Evolutionary conservation across 2,329 filamentous ascomycete species (phyloP), one percentile per base, ranked within the genome.

Genomic region (Colletotrichum noveboracense): DNA sequence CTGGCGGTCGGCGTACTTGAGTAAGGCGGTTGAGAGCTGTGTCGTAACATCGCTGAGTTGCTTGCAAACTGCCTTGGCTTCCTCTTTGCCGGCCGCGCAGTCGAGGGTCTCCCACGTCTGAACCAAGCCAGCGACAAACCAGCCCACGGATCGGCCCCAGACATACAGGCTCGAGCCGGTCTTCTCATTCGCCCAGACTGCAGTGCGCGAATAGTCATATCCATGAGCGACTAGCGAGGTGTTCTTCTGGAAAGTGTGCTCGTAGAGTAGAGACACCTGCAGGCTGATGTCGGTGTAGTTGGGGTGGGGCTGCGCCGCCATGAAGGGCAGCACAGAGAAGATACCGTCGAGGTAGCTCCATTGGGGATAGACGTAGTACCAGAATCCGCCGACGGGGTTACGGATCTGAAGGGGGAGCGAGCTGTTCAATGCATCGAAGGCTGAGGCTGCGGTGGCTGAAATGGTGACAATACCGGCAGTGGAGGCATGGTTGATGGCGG

Each of bases 291-390:
- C 79, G 4, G 72, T 75, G 60, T 78, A 72, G 60, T 79, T 77
- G 12, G 72, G 58, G 18, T 13, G 30, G 14, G 68, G 48, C 21
- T 56, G 72, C 10, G 76, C 56, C 7, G 79, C 78, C 77, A 78
- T 79, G 78, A 87, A 90, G 1, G 88, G 86, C 9, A 85, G 82
- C 12, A 87, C 82, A 0, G 87, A 88, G 82, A 86, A 89, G 85
- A 90, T 88, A 74, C 88, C 89, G 76, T 91, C 89, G 5, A 89
- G 82, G 77, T 90, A 91, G 78, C 87, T 88, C 85, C 88, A 88
- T 69, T 90, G 82, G 2, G 87, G 88, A 76, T 90, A 90, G 1
- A 80, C 78, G 70, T 77, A 85, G 68, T 85, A 86, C 84, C 84
- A 85, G 5, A 85, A 71, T 0, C 84, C 83, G 34, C 82, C 81